Conservation (phyloP, 768 basidiomycete genomes). For the Rhizopogon rudus region DNA sequence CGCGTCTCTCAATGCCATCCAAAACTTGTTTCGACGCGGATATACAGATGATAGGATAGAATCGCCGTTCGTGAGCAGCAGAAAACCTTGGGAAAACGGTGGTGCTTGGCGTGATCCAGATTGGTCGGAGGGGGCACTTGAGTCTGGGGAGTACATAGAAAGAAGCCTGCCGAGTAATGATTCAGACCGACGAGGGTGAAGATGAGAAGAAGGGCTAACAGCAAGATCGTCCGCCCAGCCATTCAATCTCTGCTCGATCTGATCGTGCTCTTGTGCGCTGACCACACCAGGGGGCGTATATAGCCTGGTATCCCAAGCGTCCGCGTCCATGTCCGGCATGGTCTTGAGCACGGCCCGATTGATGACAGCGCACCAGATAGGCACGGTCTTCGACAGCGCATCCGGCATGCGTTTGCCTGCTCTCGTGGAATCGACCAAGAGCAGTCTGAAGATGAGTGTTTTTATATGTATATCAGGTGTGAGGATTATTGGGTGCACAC, state of each 20-base stretch:
- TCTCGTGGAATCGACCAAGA: slow-evolving; percentile 90
- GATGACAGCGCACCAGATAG: slow-evolving; percentile 91
- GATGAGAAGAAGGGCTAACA: slow-evolving; percentile 33
- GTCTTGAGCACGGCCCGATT: slow-evolving; percentile 51
- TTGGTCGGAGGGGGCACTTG: slow-evolving; percentile 64
- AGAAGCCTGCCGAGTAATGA: slow-evolving; percentile 46
- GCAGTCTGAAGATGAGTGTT: slow-evolving; percentile 40
- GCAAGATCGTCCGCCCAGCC: slow-evolving; percentile 65
- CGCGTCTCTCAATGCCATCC: slow-evolving; percentile 55
- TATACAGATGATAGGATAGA: slow-evolving; percentile 74
- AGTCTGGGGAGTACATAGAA: slow-evolving; percentile 65
- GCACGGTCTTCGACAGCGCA: slow-evolving; percentile 88
- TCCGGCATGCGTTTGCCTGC: slow-evolving; percentile 94
- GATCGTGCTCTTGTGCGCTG: slow-evolving; percentile 70
- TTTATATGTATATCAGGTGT: neutral
- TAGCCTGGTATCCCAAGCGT: slow-evolving; percentile 51
- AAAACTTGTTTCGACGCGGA: slow-evolving; percentile 75
- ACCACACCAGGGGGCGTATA: slow-evolving; percentile 71
- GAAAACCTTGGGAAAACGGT: slow-evolving; percentile 39
- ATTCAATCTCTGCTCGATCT: slow-evolving; percentile 64
- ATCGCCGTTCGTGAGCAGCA: slow-evolving; percentile 22
- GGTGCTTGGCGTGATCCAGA: slow-evolving; percentile 84
- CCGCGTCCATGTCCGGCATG: neutral
- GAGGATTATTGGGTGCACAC: neutral
- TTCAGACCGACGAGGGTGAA: neutral